A percentile compares a stretch with the other conserved stretches of the same genome.
Conservation (phyloP, 768 basidiomycete species). For the Chlorophyllum brunneum region DNA sequence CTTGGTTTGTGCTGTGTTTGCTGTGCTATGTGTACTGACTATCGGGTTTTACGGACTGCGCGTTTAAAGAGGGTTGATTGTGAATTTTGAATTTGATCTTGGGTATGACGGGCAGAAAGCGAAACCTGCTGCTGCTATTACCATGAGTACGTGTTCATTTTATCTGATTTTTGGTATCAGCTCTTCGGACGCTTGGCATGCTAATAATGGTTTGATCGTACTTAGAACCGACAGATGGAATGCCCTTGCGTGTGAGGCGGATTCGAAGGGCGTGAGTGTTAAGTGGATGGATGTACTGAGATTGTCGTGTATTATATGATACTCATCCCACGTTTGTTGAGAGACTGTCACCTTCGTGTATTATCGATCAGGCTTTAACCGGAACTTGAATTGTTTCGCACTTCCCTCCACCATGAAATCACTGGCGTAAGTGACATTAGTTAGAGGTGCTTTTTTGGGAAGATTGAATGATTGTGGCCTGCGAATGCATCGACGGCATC, state of each 20-base stretch:
- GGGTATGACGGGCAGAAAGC: conserved; percentile 32
- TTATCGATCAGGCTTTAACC: too few relatives aligned
- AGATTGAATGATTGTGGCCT: too few relatives aligned
- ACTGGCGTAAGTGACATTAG: too few relatives aligned
- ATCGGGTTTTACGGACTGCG: background rate
- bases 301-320: too few relatives aligned
- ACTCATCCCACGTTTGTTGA: too few relatives aligned
- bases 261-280: background rate
- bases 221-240: conserved; percentile 5
- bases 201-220: background rate
- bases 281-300: too few relatives aligned
- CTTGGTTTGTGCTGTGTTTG: background rate
- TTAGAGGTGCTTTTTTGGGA: too few relatives aligned
- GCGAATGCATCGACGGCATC: too few relatives aligned
- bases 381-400: too few relatives aligned
- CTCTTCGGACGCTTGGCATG: too few relatives aligned
- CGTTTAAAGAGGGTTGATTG: conserved; percentile 28
- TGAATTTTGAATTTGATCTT: conserved; percentile 39
- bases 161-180: background rate
- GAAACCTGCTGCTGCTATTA: conserved; percentile 29
- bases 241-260: background rate
- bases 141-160: conserved; percentile 36
- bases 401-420: too few relatives aligned
- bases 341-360: too few relatives aligned
- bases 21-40: background rate